These are phyloP conservation scores for Anethum foeniculum DNA, from an alignment of 140 eudicot species.

Conservation along the genomic window DNA sequence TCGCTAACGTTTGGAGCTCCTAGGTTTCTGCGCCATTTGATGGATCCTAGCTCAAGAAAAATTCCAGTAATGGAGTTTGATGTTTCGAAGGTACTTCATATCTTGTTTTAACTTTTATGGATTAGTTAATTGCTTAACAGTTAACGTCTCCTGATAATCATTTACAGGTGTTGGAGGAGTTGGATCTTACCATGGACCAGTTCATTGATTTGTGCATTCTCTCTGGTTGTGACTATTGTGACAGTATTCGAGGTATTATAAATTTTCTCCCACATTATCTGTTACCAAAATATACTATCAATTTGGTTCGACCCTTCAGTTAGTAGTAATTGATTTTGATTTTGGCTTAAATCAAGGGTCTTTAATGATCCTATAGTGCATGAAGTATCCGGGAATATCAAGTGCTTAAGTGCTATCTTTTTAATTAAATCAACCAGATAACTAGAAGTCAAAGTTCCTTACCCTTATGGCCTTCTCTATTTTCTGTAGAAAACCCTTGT, in stretches of 20 bases:
- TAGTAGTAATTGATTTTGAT: not conserved
- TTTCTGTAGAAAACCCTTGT: not conserved
- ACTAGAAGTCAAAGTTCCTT: not conserved
- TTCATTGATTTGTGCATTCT: slow-evolving; percentile 92
- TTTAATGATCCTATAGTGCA: not conserved
- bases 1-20: slow-evolving; percentile 98
- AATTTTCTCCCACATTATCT: slow-evolving; percentile 1
- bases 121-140: not conserved
- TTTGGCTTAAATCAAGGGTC: not conserved
- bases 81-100: slow-evolving; percentile 59
- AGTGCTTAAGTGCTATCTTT: not conserved
- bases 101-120: not conserved
- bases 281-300: not conserved
- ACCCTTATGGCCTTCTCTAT: not conserved
- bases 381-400: not conserved
- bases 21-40: slow-evolving; percentile 84
- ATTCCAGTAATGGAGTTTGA: slow-evolving; percentile 98
- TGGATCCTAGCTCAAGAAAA: slow-evolving; percentile 91
- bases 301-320: not conserved
- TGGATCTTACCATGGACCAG: slow-evolving; percentile 91
- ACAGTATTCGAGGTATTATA: slow-evolving; percentile 72
- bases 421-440: not conserved
- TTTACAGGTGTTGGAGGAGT: slow-evolving; percentile 79
- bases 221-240: slow-evolving; percentile 97
- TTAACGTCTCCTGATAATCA: slow-evolving; percentile 13